Evolutionary conservation across 2,329 filamentous ascomycete genomes (phyloP).

Genomic region (Sclerotinia minor): DNA sequence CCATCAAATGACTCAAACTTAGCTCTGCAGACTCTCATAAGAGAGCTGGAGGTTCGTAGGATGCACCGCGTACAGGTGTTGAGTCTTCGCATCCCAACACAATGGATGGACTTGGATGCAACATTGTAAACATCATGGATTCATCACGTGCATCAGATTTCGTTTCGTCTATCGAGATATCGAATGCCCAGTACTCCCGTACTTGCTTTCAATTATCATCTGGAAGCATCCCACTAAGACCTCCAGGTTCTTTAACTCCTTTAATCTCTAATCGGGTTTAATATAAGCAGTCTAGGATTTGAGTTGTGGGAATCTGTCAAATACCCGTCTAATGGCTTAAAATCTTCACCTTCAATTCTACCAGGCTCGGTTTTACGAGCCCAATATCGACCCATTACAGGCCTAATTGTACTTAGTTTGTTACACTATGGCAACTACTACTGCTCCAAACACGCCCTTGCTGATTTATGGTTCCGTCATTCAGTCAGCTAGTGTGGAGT

Average conservation of each 20-base stretch:
- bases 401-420: not conserved
- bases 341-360: not conserved
- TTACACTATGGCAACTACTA: slow-evolving; percentile 3
- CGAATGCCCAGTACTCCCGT: too few relatives aligned
- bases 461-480: slow-evolving; percentile 26
- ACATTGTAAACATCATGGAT: not conserved
- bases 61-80: too few relatives aligned
- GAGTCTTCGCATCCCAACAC: too few relatives aligned
- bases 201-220: too few relatives aligned
- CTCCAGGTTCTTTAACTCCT: not conserved
- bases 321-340: not conserved
- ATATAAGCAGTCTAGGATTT: not conserved
- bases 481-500: slow-evolving; percentile 22
- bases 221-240: too few relatives aligned
- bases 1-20: too few relatives aligned
- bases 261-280: too few relatives aligned
- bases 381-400: not conserved
- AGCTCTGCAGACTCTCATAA: too few relatives aligned
- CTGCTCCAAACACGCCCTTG: slow-evolving; percentile 19
- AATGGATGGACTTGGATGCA: not conserved
- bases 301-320: not conserved
- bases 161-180: not conserved
- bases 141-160: not conserved
- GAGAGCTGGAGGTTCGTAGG: too few relatives aligned
- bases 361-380: not conserved